Percentiles rank a stretch among this genome's conserved stretches.
Conservation (phyloP, 495 filamentous ascomycete genomes). For the Annulohypoxylon maeteangense region DNA sequence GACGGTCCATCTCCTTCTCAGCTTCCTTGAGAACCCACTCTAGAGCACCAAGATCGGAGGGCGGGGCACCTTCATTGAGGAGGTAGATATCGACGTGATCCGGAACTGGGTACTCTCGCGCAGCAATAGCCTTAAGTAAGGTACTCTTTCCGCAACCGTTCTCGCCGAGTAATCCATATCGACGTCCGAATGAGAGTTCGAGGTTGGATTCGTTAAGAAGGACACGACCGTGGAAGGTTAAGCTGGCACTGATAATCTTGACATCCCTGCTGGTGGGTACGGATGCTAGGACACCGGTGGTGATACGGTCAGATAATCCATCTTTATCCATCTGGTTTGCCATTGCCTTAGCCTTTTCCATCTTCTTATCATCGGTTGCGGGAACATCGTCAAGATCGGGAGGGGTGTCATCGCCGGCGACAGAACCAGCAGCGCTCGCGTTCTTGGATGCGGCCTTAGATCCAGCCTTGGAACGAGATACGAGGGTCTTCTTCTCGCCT, state of each 20-base stretch:
- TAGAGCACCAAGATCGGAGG: slow-evolving; percentile 85
- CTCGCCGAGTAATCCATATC: slow-evolving; percentile 96
- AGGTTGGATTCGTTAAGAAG: slow-evolving; percentile 92
- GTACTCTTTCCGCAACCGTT: slow-evolving; percentile 99
- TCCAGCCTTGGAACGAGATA: slow-evolving; percentile 72
- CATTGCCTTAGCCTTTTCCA: slow-evolving; percentile 78
- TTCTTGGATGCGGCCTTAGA: slow-evolving; percentile 72
- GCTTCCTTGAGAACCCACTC: slow-evolving; percentile 98
- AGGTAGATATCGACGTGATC: slow-evolving; percentile 99
- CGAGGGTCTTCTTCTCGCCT: slow-evolving; percentile 76
- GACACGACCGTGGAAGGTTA: slow-evolving; percentile 98
- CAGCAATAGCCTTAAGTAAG: slow-evolving; percentile 90
- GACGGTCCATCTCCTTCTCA: slow-evolving; percentile 87
- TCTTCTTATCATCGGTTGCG: slow-evolving; percentile 75
- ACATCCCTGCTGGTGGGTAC: slow-evolving; percentile 85
- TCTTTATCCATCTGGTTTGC: slow-evolving; percentile 92
- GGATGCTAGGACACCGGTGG: slow-evolving; percentile 94
- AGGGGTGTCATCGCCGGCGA: slow-evolving; percentile 75
- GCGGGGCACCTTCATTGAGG: slow-evolving; percentile 96
- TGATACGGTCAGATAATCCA: slow-evolving; percentile 96
- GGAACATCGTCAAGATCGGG: slow-evolving; percentile 69
- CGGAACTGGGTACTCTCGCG: slow-evolving; percentile 93
- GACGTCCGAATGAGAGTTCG: slow-evolving; percentile 90
- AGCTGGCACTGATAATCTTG: slow-evolving; percentile 91
- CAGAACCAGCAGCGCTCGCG: slow-evolving; percentile 71